Base-by-base conservation (phyloP, 2,329 filamentous ascomycete genomes). In the Trichoderma endophyticum region DNA sequence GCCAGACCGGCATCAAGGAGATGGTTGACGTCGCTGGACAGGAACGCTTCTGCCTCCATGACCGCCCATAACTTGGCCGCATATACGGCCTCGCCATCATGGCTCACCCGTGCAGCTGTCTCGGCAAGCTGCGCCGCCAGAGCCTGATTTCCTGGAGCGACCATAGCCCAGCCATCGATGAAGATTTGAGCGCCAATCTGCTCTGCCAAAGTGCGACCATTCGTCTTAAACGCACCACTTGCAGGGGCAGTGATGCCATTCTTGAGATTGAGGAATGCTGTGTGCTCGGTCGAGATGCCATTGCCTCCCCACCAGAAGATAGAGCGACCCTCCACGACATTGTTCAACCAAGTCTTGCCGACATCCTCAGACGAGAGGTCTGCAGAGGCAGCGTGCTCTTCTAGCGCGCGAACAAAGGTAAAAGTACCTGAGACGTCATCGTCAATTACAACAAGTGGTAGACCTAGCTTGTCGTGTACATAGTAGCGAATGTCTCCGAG, bases 101-200 rank as follows among this genome's bases (percentile, higher is more conserved):
- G 82, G 70, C 80, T 82, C 3, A 83, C 82, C 1, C 71, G 71
- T 2, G 74, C 81, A 3, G 81, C 81, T 4, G 76, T 75, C 11
- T 75, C 71, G 0, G 82, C 81, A 11, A 83, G 72, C 21, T 70
- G 72, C 4, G 79, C 77, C 0, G 81, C 82, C 15, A 79, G 69
- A 0, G 34, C 68, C 6, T 80, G 80, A n/a, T 79, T 73, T 1
- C 79, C 79, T 0, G 81, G 79, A 0, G 77, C 73, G 4, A 78
- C 78, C 73, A 82, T 74, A 9, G 79, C 80, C 77, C 78, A 82
- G 15, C 78, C 81, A 69, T 82, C 81, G 70, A 82, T 79, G 71
- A 82, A 82, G 36, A 82, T 82, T 75, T 82, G 80, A 2, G 79
- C 81, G n/a, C 81, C 81, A 43, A 82, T 82, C 75, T 82, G 80